Base-by-base conservation (phyloP, 331 rosid species). In the Prunus yedoensis region DNA sequence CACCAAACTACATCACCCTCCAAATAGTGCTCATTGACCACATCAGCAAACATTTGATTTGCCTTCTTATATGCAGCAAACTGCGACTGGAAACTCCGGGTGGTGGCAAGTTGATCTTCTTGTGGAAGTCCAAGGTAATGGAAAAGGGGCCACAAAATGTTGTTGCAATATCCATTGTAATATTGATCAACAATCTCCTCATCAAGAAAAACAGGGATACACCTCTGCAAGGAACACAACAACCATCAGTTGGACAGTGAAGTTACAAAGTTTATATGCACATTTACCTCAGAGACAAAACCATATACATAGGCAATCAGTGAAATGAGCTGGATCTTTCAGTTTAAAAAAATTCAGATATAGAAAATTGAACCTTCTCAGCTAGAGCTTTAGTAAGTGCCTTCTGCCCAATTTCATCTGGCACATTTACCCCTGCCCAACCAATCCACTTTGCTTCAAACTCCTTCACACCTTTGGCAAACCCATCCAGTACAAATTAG, bases 1-100 rank as follows among this genome's bases (percentile, higher is more conserved):
- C 91, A 86, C 97, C 97, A 93, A 76, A 93, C 97, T 43, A 93
- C 96, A 78, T 93, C 97, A 85, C 96, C 96, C 75, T 93, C 96
- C 82, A 83, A 87, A 67, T 90, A 93, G 84, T 93, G 90, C 79
- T 70, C 7, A 81, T 87, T 89, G 5, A 93, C 97, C 16, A 93
- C 97, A 66, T 85, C 91, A 15, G 97, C 97, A 84, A 93, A 93
- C 97, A 90, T 93, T 79, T 90, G 87, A 79, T 93, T 93, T 71
- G 97, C 97, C 77, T 86, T 86, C 91, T 93, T 87, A 82, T 93
- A 93, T 56, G 97, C 97, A 65, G 69, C 85, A 79, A 93, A 93
- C 80, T 93, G 97, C 43, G 97, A 93, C 81, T 93, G 97, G 83
- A 90, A 93, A 86, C 97, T 89, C 15, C 97, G 90, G 16, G 97